Evolutionary conservation across 768 basidiomycete species (phyloP).

Genomic region (Mycena pura): DNA sequence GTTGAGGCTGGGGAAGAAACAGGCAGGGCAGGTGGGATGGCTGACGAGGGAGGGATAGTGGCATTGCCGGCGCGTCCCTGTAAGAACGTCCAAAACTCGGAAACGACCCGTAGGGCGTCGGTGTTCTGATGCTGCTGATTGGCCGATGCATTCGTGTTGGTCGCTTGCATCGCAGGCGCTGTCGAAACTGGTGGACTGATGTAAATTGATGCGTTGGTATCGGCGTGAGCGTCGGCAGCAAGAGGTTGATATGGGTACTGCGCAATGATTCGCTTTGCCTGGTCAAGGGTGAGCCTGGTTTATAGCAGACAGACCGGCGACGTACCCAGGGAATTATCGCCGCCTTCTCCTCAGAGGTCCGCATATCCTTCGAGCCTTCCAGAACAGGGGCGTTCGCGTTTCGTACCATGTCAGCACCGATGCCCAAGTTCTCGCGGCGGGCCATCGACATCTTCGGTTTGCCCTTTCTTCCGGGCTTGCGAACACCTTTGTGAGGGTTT

Average conservation of each 20-base stretch:
- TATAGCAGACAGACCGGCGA: neutral
- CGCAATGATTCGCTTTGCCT: neutral
- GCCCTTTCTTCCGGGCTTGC: neutral
- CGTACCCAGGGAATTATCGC: slow-evolving; percentile 7
- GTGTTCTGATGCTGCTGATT: too few species aligned
- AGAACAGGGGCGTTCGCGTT: neutral
- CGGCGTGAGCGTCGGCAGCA: too few species aligned
- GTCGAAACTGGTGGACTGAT: neutral
- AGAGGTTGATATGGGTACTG: neutral
- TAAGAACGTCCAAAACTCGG: too few species aligned
- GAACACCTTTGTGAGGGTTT: neutral
- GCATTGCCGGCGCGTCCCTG: too few species aligned
- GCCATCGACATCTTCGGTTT: neutral
- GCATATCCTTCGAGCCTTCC: slow-evolving; percentile 5
- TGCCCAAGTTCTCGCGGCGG: neutral
- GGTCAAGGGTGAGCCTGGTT: neutral
- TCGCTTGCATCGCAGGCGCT: too few species aligned
- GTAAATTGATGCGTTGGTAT: neutral
- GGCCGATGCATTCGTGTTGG: too few species aligned
- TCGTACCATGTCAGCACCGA: neutral
- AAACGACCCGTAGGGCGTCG: too few species aligned
- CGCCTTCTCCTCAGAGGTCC: neutral
- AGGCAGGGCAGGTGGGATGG: too few species aligned
- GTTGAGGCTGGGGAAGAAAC: too few species aligned
- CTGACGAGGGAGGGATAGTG: too few species aligned